Evolutionary conservation across 352 stramenopile species (phyloP).

Genomic region (Pythium coloratum): DNA sequence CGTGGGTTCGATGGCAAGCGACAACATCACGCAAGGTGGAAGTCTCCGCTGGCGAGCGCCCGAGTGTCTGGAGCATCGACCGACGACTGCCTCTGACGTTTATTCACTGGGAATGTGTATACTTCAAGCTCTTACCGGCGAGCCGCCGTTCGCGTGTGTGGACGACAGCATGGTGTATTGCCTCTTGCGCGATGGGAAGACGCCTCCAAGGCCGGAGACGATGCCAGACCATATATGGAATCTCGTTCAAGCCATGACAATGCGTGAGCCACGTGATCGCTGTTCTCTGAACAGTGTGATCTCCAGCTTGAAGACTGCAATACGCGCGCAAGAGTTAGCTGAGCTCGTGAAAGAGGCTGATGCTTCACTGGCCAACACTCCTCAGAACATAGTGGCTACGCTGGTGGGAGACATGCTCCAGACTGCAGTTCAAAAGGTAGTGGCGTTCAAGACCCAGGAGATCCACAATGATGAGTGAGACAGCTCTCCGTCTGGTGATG

Average conservation of each 20-base stretch:
- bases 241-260: constrained; percentile 28
- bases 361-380: not conserved
- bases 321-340: too few relatives aligned
- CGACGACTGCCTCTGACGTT: constrained; percentile 32
- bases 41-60: constrained; percentile 30
- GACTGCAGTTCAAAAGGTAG: too few relatives aligned
- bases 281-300: constrained; percentile 1
- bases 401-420: too few relatives aligned
- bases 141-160: constrained; percentile 23
- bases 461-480: too few relatives aligned
- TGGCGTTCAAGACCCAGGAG: too few relatives aligned
- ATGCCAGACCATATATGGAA: constrained; percentile 23
- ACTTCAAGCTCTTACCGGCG: constrained; percentile 28
- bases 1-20: constrained; percentile 28
- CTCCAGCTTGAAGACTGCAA: not conserved
- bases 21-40: not conserved
- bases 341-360: not conserved
- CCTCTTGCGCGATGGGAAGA: constrained; percentile 22
- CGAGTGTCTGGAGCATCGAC: constrained; percentile 25
- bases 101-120: constrained; percentile 39
- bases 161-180: constrained; percentile 19
- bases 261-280: constrained; percentile 1
- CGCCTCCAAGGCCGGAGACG: constrained; percentile 14
- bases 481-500: not conserved
- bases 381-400: too few relatives aligned